Percentiles rank a stretch among this genome's conserved stretches.
These are phyloP conservation scores for Diplodia seriata DNA, from an alignment of 2,329 filamentous ascomycete species.

Conservation along the genomic window DNA sequence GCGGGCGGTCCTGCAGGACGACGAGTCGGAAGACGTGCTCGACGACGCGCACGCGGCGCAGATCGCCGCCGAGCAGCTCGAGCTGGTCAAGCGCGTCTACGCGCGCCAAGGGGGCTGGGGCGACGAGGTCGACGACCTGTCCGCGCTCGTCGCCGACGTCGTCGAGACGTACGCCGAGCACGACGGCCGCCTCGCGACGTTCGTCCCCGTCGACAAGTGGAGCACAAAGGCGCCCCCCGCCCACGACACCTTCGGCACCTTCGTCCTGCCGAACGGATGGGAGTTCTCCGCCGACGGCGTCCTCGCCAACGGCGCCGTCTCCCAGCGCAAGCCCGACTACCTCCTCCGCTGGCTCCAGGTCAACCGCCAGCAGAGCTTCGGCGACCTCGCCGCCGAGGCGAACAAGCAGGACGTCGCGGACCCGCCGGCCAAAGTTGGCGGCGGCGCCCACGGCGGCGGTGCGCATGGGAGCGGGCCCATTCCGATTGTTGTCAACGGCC, in stretches of 20 bases:
- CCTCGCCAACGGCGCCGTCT: conserved; percentile 13
- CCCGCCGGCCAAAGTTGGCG: conserved; percentile 13
- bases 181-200: conserved; percentile 7
- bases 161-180: conserved; percentile 49
- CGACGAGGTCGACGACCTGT: conserved; percentile 54
- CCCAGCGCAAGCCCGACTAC: conserved; percentile 30
- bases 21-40: conserved; percentile 38
- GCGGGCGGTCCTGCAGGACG: conserved; percentile 42
- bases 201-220: conserved; percentile 27
- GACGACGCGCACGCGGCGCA: conserved; percentile 36
- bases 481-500: conserved; percentile 24
- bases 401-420: conserved; percentile 6
- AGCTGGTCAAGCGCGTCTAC: conserved; percentile 49
- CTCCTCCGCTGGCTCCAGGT: conserved; percentile 33
- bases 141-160: conserved; percentile 53
- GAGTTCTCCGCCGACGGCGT: conserved; percentile 24
- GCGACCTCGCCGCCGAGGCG: conserved; percentile 16
- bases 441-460: conserved; percentile 15
- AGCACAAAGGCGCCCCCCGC: conserved; percentile 19
- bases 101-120: conserved; percentile 55
- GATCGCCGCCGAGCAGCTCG: conserved; percentile 45
- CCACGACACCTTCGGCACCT: conserved; percentile 30
- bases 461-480: conserved; percentile 5
- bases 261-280: conserved; percentile 25
- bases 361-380: conserved; percentile 32